These are phyloP conservation scores for Daedaleopsis sinensis DNA, from an alignment of 768 basidiomycete species.

Conservation along the genomic window DNA sequence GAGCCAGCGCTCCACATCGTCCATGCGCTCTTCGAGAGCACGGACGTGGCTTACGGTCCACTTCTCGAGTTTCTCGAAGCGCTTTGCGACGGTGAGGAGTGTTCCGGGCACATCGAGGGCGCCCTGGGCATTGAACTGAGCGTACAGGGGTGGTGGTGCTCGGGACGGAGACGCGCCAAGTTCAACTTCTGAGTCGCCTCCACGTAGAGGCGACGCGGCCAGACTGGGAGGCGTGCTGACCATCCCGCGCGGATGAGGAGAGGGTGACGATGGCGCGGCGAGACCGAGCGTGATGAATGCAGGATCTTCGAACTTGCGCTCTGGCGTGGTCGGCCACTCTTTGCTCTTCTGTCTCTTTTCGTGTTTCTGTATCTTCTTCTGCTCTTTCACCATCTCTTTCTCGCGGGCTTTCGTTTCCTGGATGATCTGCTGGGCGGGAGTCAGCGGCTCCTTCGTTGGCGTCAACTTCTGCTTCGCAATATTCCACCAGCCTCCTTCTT, in stretches of 20 bases:
- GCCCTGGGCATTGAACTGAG: slow-evolving; percentile 73
- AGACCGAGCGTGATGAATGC: slow-evolving; percentile 56
- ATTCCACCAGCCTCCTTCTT: slow-evolving; percentile 77
- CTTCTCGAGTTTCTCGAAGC: slow-evolving; percentile 88
- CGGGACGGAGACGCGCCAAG: slow-evolving; percentile 48
- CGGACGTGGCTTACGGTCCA: slow-evolving; percentile 90
- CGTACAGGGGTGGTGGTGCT: slow-evolving; percentile 73
- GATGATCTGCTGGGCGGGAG: slow-evolving; percentile 84
- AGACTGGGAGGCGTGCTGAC: slow-evolving; percentile 57
- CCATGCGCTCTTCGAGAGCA: slow-evolving; percentile 89
- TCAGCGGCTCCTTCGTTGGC: slow-evolving; percentile 77
- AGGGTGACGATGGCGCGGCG: slow-evolving; percentile 65
- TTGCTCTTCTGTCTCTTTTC: slow-evolving; percentile 28
- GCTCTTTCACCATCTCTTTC: slow-evolving; percentile 52
- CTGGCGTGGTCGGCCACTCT: slow-evolving; percentile 58
- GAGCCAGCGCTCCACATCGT: slow-evolving; percentile 88
- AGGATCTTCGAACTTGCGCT: slow-evolving; percentile 60
- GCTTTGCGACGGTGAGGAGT: slow-evolving; percentile 70
- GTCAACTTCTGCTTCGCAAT: slow-evolving; percentile 76
- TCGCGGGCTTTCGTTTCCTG: slow-evolving; percentile 71
- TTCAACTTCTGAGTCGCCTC: slow-evolving; percentile 37
- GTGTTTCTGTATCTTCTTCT: slow-evolving; percentile 36
- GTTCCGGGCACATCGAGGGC: slow-evolving; percentile 77
- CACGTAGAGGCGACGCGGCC: slow-evolving; percentile 66
- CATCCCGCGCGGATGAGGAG: slow-evolving; percentile 55